Evolutionary conservation across 257 asterid genomes (phyloP).

Genomic region (Solanum appendiculatum): DNA sequence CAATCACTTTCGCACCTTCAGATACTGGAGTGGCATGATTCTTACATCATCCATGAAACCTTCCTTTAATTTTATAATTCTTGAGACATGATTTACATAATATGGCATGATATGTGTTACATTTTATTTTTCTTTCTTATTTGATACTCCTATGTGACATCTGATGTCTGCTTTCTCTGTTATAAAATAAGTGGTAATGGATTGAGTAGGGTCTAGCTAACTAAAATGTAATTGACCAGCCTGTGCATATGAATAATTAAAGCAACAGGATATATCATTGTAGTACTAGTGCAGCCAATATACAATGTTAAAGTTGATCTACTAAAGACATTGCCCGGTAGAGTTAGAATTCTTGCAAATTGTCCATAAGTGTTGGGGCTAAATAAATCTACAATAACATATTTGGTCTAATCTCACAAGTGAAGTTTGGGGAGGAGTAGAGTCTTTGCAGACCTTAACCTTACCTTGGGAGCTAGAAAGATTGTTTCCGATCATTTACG

Average conservation of each 20-base stretch:
- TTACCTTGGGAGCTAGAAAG: no score
- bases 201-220: not conserved
- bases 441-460: no score
- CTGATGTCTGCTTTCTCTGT: not conserved
- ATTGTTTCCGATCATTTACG: no score
- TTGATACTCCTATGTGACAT: not conserved
- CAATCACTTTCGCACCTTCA: not conserved
- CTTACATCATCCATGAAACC: not conserved
- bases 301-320: not conserved
- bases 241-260: not conserved
- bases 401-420: not conserved
- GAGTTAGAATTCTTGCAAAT: not conserved
- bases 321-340: not conserved
- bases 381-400: not conserved
- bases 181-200: not conserved
- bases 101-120: not conserved
- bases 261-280: not conserved
- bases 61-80: not conserved
- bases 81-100: not conserved
- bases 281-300: not conserved
- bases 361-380: not conserved
- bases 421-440: no score
- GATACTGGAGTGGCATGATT: not conserved
- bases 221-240: not conserved
- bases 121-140: not conserved